A percentile compares a stretch with the other conserved stretches of the same genome.
phyloP scores from a whole-genome alignment of 768 basidiomycete genomes.

The Pholiota conissans region DNA sequence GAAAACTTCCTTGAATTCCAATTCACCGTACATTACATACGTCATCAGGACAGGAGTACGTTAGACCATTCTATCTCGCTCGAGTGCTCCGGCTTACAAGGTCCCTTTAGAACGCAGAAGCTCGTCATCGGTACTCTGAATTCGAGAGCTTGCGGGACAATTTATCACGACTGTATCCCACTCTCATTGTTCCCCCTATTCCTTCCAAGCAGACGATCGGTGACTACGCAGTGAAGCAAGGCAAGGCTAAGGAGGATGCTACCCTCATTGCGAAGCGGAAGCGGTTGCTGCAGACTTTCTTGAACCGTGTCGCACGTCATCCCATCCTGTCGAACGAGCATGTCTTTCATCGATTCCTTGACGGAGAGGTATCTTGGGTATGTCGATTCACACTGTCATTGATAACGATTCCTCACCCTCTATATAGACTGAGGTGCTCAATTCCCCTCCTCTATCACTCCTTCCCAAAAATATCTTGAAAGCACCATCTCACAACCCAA shows the following conservation, averaged over 20 bases:
- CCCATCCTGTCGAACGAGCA: constrained; percentile 96
- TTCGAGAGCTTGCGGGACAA: constrained; percentile 90
- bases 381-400: not conserved
- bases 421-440: constrained; percentile 81
- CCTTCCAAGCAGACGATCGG: constrained; percentile 95
- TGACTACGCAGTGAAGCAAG: constrained; percentile 97
- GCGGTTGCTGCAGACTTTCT: constrained; percentile 93
- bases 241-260: constrained; percentile 94
- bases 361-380: constrained; percentile 96
- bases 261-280: constrained; percentile 89
- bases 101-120: constrained; percentile 64
- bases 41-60: constrained; percentile 85
- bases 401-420: not conserved
- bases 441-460: constrained; percentile 87
- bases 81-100: constrained; percentile 2
- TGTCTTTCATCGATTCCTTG: constrained; percentile 93
- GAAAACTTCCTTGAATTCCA: constrained; percentile 90
- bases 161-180: constrained; percentile 89
- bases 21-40: constrained; percentile 91
- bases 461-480: constrained; percentile 96
- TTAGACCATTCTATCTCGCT: not conserved
- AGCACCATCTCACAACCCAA: constrained; percentile 93
- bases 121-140: constrained; percentile 93
- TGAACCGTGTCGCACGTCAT: constrained; percentile 87
- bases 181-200: constrained; percentile 95